Evolutionary conservation across 768 basidiomycete genomes (phyloP), one percentile per base, ranked within the genome.

Genomic region (Exsudoporus frostii): DNA sequence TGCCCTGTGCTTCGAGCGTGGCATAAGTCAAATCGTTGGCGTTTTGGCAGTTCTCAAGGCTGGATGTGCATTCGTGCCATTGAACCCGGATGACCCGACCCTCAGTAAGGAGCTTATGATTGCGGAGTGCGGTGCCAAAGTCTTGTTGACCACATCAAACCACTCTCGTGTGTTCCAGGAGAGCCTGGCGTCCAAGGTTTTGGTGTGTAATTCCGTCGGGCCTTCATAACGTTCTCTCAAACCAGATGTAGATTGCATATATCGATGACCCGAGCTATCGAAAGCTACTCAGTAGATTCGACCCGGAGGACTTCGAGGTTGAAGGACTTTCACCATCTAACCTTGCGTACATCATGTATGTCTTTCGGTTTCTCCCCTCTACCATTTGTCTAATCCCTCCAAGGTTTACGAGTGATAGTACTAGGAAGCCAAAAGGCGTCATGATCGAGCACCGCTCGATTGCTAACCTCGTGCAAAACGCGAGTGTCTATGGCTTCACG

Each of bases 11-110:
- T 67, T 68, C 40, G 67, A 68, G 7, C 65, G 66, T 24, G 66
- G 66, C 9, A 63, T 69, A 25, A 59, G 54, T 45, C 66, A 68
- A 22, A 58, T 68, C 15, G 43, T 71, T 10, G 66, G 58, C 34
- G 54, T 70, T 22, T 53, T 71, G 42, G 66, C 70, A 1, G 65
- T 71, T 36, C 61, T 71, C 50, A 71, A 71, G 49, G 65, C 70
- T 13, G 70, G 70, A 38, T 66, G 61, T 8, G 44, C 50, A 1
- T 62, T 62, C 4, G 61, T 62, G n/a, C 61, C 61, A 0, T 53
- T 62, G 49, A 65, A 62, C 47, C 60, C 63, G 6, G 70, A 71
- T 11, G 61, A 70, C 56, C 70, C 70, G 24, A 60, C 57, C 4
- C 51, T 64, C 19, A 57, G 70, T 44, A 67, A 63, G 45, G 65